Evolutionary conservation across 169 alveolate genomes (phyloP).

Genomic region (Plasmodium knowlesi): DNA sequence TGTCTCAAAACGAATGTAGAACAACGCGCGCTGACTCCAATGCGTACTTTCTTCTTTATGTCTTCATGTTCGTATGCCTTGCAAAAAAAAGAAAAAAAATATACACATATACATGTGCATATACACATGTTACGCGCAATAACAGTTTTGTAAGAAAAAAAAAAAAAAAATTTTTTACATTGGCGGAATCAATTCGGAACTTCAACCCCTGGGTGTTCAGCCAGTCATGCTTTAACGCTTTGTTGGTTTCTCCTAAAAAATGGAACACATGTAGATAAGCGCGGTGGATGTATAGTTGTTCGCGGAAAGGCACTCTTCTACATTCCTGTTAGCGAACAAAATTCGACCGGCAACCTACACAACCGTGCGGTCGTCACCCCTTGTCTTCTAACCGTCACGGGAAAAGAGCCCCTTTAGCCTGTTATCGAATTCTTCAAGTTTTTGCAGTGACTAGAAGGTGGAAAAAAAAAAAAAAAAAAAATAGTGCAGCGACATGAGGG

Average conservation of each 20-base stretch:
- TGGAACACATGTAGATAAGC: neutral
- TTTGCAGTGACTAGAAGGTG: conserved; percentile 35
- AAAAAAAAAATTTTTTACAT: conserved; percentile 29
- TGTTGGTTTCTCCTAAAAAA: neutral
- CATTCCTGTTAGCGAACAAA: neutral
- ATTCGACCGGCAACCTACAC: neutral
- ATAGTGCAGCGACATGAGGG: neutral
- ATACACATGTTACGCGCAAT: neutral
- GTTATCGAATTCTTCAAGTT: conserved; percentile 44
- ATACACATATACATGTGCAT: neutral
- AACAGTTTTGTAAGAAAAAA: neutral
- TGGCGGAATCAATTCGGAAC: conserved; percentile 38
- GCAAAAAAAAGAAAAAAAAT: neutral
- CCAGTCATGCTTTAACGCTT: conserved; percentile 35
- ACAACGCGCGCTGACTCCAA: neutral
- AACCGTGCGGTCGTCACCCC: neutral
- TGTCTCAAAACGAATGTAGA: neutral
- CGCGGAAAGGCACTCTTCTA: neutral
- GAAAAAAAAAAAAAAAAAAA: neutral
- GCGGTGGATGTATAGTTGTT: neutral
- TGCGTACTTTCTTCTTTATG: conserved; percentile 38
- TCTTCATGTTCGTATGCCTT: conserved; percentile 71
- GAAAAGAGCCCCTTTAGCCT: conserved; percentile 56
- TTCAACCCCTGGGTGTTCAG: conserved; percentile 39
- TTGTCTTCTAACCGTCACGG: neutral